Percentiles rank a stretch among this genome's conserved stretches.
phyloP scores from a whole-genome alignment of 2,329 filamentous ascomycete species.

The Colletotrichum filicis region DNA sequence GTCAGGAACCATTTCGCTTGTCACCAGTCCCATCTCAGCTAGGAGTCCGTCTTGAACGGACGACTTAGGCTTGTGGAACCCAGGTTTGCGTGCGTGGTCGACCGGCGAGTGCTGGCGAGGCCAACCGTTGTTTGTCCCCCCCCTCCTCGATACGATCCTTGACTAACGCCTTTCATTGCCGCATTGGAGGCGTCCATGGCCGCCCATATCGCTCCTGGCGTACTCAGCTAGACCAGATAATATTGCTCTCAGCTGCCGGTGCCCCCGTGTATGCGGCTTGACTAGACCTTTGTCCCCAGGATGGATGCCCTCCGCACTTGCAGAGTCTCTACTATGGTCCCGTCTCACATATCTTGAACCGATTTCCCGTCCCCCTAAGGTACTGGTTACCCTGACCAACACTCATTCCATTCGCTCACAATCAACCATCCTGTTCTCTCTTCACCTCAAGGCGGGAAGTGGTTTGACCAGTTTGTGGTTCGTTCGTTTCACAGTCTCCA shows the following conservation, averaged over 20 bases:
- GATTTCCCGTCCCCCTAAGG: conserved; percentile 13
- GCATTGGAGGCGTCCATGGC: conserved; percentile 12
- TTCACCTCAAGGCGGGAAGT: conserved; percentile 22
- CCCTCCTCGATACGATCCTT: not conserved
- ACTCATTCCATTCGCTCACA: conserved; percentile 13
- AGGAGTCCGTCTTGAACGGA: conserved; percentile 19
- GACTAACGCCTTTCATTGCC: conserved; percentile 15
- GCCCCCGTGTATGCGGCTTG: conserved; percentile 24
- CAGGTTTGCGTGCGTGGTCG: conserved; percentile 2
- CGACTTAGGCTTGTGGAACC: conserved; percentile 18
- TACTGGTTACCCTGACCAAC: not conserved
- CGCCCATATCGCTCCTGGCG: conserved; percentile 15
- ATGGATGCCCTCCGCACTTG: not conserved
- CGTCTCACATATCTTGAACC: conserved; percentile 28
- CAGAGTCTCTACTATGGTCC: not conserved
- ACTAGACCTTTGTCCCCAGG: conserved; percentile 21
- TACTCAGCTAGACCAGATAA: conserved; percentile 15
- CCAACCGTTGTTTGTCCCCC: conserved; percentile 18
- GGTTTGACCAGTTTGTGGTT: conserved; percentile 24
- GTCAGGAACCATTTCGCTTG: conserved; percentile 26
- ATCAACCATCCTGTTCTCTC: conserved; percentile 5
- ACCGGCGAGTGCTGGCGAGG: conserved; percentile 15
- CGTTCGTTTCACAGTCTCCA: conserved; percentile 16
- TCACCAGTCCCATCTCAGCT: conserved; percentile 28
- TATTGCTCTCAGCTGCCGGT: conserved; percentile 28